phyloP scores from a whole-genome alignment of 768 basidiomycete species.

The Naematelia aurantialba region DNA sequence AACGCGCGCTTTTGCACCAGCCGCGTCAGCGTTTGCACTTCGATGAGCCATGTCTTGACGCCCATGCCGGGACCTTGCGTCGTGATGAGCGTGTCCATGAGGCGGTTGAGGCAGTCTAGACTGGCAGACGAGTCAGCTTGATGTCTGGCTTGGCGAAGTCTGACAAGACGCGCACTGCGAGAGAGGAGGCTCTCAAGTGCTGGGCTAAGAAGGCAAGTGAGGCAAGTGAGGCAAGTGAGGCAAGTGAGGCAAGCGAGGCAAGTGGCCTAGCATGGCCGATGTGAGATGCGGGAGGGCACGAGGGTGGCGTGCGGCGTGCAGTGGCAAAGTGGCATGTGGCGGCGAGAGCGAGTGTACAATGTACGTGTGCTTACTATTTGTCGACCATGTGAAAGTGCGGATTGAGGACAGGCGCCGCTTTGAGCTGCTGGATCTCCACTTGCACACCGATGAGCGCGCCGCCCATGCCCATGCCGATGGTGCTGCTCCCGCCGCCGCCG shows the following conservation, averaged over 20 bases:
- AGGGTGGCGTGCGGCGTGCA: not conserved
- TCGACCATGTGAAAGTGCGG: conserved; percentile 37
- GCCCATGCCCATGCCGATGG: not conserved
- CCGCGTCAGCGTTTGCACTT: conserved; percentile 33
- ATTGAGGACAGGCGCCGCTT: conserved; percentile 34
- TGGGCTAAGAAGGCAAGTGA: too few relatives aligned
- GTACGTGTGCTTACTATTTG: too few relatives aligned
- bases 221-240: too few relatives aligned
- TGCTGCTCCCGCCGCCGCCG: not conserved
- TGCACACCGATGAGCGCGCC: conserved; percentile 15
- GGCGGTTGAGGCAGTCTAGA: conserved; percentile 34
- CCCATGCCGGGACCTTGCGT: conserved; percentile 19
- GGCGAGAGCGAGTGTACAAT: too few relatives aligned
- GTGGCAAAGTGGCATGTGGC: not conserved
- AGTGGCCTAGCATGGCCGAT: too few relatives aligned
- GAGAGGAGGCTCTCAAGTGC: too few relatives aligned
- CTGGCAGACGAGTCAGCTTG: conserved; percentile 15
- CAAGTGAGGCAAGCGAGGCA: not conserved
- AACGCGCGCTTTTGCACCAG: conserved; percentile 31
- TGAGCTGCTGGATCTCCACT: conserved; percentile 25
- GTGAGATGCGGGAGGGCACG: not conserved
- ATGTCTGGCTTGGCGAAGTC: not conserved
- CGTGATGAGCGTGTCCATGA: conserved; percentile 28
- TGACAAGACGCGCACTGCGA: too few relatives aligned
- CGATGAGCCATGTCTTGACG: conserved; percentile 32